Base-by-base conservation (phyloP, 768 basidiomycete species). In the Mycena latifolia region DNA sequence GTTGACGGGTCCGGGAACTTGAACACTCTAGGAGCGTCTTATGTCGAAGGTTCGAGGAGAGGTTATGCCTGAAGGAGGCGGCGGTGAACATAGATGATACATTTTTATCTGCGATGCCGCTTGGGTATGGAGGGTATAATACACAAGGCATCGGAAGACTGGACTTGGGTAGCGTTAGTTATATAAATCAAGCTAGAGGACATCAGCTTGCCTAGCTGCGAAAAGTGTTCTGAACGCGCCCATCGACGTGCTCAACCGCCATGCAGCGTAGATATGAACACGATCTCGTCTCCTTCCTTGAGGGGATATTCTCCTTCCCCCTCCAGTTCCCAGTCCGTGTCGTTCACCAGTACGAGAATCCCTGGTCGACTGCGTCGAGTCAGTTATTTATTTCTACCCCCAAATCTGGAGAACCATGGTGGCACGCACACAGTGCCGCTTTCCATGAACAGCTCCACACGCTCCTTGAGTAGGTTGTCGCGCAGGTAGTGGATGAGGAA, bases 261-360 rank as follows among this genome's bases (percentile, higher is more conserved):
- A 72, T 99, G 97, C 53, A 99, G 78, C 0, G 96, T 98, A 24
- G 95, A 97, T 65, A 99, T 99, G 77, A 99, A 97, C 18, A 98
- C 94, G 66, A 99, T 86, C 79, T 96, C 94, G 75, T 99, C 98
- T 0, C 87, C 84, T 33, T 89, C 81, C 75, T 92, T 80, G 62
- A 99, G 79, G 67, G 80, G 82, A 75, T 97, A 98, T 8, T 92
- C 90, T 24, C 94, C 90, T 76, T 98, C 97, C 35, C 95, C 95
- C 76, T 98, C 97, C 8, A 99, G 83, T 77, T 99, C 96, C 97
- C 97, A 98, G 72, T 99, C 97, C 1, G 94, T 94, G 72, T 97
- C 94, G 73, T 99, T 99, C 58, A 99, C 88, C n/a, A 99, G 83
- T 5, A 99, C 97, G 4, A 99, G 83, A 39, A 99, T 98, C 0